A percentile compares a stretch with the other conserved stretches of the same genome.
Conservation (phyloP, 495 filamentous ascomycete genomes). For the Xylaria castorea region DNA sequence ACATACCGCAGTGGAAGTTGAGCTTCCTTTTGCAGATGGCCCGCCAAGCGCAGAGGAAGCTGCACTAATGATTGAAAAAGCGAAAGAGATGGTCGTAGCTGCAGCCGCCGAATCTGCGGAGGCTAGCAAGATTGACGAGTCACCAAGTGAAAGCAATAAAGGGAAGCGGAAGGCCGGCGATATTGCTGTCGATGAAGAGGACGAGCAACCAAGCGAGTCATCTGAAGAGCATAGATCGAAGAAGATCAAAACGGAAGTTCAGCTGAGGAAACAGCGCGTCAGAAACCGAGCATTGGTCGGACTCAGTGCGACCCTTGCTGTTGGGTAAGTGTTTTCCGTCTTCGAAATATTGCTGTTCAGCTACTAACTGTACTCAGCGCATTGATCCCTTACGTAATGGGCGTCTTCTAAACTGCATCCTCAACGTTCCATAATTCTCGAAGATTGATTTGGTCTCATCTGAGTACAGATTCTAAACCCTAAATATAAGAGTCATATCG, state of each 20-base stretch:
- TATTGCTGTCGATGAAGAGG: slow-evolving; percentile 53
- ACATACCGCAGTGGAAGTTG: slow-evolving; percentile 79
- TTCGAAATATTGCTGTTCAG: slow-evolving; percentile 22
- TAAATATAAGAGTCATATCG: slow-evolving; percentile 16
- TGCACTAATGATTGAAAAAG: slow-evolving; percentile 80
- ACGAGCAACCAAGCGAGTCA: slow-evolving; percentile 54
- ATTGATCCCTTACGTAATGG: slow-evolving; percentile 62
- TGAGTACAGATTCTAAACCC: slow-evolving; percentile 25
- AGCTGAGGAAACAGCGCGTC: slow-evolving; percentile 82
- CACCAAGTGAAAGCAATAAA: slow-evolving; percentile 53
- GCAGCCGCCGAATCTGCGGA: slow-evolving; percentile 66
- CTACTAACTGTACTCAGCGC: slow-evolving; percentile 51
- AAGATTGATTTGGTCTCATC: slow-evolving; percentile 21
- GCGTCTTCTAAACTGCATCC: slow-evolving; percentile 44
- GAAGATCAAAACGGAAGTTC: slow-evolving; percentile 71
- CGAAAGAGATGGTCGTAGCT: slow-evolving; percentile 88
- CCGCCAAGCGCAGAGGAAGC: slow-evolving; percentile 78
- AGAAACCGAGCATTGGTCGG: slow-evolving; percentile 84
- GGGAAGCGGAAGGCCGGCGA: slow-evolving; percentile 87
- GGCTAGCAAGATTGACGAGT: slow-evolving; percentile 32
- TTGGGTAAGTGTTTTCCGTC: slow-evolving; percentile 73
- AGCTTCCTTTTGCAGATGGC: slow-evolving; percentile 62
- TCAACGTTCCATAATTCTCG: neutral
- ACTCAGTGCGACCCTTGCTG: slow-evolving; percentile 79
- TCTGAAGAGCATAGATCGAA: slow-evolving; percentile 68